Evolutionary conservation across 441 rosid species (phyloP), one percentile per base, ranked within the genome.

Genomic region (Theobroma grandiflorum): DNA sequence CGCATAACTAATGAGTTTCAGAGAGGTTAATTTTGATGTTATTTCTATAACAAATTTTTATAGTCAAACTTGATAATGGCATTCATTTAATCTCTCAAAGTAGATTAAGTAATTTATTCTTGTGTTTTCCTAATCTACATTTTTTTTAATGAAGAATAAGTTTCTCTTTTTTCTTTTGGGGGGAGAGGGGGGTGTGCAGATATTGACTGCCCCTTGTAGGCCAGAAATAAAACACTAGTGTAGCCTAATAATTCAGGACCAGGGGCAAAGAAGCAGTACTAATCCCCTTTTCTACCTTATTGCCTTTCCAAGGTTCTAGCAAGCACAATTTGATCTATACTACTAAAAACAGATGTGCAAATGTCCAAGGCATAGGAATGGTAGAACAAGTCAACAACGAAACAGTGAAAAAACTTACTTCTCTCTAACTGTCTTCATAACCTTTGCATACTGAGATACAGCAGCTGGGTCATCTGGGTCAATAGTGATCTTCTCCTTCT

Each of bases 381-480:
- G 49, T 37, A 72, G 18, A 64, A n/a, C 26, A 50, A 59, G 72
- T 67, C 20, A 65, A 77, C n/a, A 10, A 67, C 35, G 8, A 47
- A 63, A 61, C 31, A 26, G 31, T 26, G 20, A 73, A 81, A 35
- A 64, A 35, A 73, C 82, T 88, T 89, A 97, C 99, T 97, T 95
- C 85, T 95, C 91, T 85, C 99, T 90, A 79, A 90, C 82, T 52
- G 92, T 93, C 93, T 92, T 94, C 99, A 97, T 95, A 67, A 95
- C 94, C 78, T 86, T 92, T 2, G 98, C 95, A 80, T 91, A 97
- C 1, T 92, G 98, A 75, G 91, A 70, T 16, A 97, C 98, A 10
- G 98, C 98, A 81, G 97, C 92, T 15, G 96, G 95, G 85, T 97
- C 96, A 59, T 94, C 94, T 33, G 99, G 99, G 78, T 79, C 94